phyloP scores from a whole-genome alignment of 345 rosid species.

The Nasturtium officinale region DNA sequence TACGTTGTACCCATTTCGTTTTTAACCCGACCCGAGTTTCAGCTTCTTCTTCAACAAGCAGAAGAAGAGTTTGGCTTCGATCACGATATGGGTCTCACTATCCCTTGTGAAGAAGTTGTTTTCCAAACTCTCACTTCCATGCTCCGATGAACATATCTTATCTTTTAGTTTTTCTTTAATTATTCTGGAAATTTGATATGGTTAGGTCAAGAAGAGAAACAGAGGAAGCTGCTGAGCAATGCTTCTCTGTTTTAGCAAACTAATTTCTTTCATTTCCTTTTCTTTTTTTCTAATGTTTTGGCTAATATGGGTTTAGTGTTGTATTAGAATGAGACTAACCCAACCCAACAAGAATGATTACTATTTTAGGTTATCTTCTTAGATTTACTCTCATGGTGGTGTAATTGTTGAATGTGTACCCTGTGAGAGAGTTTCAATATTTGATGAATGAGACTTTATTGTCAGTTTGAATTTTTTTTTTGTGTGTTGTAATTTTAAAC shows the following conservation, averaged over 20 bases:
- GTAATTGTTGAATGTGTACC: slow-evolving; percentile 33
- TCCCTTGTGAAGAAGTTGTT: slow-evolving; percentile 82
- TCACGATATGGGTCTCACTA: slow-evolving; percentile 84
- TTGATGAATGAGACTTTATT: slow-evolving; percentile 29
- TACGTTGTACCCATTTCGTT: slow-evolving; percentile 75
- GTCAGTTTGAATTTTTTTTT: background rate
- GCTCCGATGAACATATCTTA: slow-evolving; percentile 50
- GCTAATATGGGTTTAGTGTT: slow-evolving; percentile 36
- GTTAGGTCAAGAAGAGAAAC: slow-evolving; percentile 7
- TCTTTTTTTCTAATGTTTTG: slow-evolving; percentile 9
- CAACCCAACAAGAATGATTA: slow-evolving; percentile 29
- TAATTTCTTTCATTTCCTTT: slow-evolving; percentile 8
- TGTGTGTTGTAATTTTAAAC: background rate
- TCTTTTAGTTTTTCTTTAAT: slow-evolving; percentile 11
- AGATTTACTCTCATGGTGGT: slow-evolving; percentile 33
- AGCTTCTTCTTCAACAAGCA: slow-evolving; percentile 66
- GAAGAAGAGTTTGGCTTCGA: slow-evolving; percentile 83
- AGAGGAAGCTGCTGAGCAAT: slow-evolving; percentile 33
- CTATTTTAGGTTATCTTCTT: slow-evolving; percentile 29
- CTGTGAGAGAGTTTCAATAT: slow-evolving; percentile 25
- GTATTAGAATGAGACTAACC: slow-evolving; percentile 41
- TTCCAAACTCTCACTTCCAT: slow-evolving; percentile 70
- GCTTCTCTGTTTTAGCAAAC: slow-evolving; percentile 34
- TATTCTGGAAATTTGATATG: slow-evolving; percentile 15
- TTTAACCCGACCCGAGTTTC: slow-evolving; percentile 73